Evolutionary conservation across 257 asterid species (phyloP).

Genomic region (Striga asiatica): DNA sequence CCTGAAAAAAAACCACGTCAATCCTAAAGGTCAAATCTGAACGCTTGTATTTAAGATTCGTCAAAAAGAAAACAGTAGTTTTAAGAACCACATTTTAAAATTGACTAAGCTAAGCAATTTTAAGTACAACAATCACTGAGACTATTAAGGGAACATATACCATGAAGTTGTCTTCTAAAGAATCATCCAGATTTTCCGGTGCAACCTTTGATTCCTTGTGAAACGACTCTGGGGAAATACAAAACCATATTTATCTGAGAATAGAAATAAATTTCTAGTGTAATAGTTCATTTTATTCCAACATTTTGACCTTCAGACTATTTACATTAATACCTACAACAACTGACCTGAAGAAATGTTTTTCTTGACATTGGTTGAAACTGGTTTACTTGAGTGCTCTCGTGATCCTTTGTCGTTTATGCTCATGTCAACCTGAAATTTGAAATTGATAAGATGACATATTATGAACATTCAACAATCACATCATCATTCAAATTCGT

Average conservation of each 20-base stretch:
- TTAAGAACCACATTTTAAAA: neutral
- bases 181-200: conserved; percentile 37
- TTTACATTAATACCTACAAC: neutral
- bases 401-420: conserved; percentile 24
- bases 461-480: no score
- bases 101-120: no score
- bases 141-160: conserved; percentile 25
- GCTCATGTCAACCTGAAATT: conserved; percentile 38
- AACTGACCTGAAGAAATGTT: conserved; percentile 41
- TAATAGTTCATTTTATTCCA: no score
- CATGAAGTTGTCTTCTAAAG: conserved; percentile 37
- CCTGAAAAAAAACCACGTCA: conserved; percentile 33
- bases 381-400: conserved; percentile 18
- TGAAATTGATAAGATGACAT: conserved; percentile 5
- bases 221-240: conserved; percentile 28
- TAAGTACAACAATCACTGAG: neutral
- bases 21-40: neutral
- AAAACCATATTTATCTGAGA: neutral
- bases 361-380: conserved; percentile 21
- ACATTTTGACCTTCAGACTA: neutral
- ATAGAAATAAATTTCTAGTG: neutral
- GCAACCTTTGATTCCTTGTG: conserved; percentile 21
- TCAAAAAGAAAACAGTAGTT: neutral
- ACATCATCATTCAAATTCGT: neutral
- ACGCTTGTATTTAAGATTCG: neutral